These are phyloP conservation scores for Passalora sequoiae DNA, from an alignment of 2,329 filamentous ascomycete genomes.

Conservation along the genomic window DNA sequence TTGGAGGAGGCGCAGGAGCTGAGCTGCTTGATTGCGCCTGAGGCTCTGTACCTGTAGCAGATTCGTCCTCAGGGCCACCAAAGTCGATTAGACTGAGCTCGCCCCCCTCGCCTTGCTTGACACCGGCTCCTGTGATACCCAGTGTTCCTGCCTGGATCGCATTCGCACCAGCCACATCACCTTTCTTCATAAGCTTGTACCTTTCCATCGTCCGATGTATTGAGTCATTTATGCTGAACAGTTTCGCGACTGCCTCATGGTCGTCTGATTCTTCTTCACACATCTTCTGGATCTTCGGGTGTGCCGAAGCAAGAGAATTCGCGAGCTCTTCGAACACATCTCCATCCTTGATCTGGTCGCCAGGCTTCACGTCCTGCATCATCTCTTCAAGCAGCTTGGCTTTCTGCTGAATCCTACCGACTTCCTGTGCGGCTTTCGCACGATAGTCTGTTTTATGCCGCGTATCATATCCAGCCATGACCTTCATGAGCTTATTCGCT, in stretches of 20 bases:
- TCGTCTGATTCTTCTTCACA: conserved; percentile 98
- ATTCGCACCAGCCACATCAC: conserved; percentile 76
- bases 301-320: conserved; percentile 80
- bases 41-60: conserved; percentile 4
- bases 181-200: conserved; percentile 94
- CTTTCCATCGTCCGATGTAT: conserved; percentile 95
- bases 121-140: conserved; percentile 58
- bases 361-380: conserved; percentile 73
- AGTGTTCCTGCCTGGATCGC: conserved; percentile 78
- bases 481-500: conserved; percentile 95
- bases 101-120: conserved; percentile 62
- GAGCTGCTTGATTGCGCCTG: conserved; percentile 23
- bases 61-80: conserved; percentile 58
- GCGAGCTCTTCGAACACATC: conserved; percentile 79
- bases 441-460: conserved; percentile 95
- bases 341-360: conserved; percentile 68
- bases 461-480: conserved; percentile 97
- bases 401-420: conserved; percentile 92
- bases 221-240: conserved; percentile 97
- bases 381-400: conserved; percentile 88
- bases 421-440: conserved; percentile 93
- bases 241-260: conserved; percentile 87
- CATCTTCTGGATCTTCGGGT: conserved; percentile 99
- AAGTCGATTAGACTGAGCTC: conserved; percentile 95
- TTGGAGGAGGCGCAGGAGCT: conserved; percentile 38